phyloP scores from a whole-genome alignment of 2,329 filamentous ascomycete species.

The Fusarium subglutinans region DNA sequence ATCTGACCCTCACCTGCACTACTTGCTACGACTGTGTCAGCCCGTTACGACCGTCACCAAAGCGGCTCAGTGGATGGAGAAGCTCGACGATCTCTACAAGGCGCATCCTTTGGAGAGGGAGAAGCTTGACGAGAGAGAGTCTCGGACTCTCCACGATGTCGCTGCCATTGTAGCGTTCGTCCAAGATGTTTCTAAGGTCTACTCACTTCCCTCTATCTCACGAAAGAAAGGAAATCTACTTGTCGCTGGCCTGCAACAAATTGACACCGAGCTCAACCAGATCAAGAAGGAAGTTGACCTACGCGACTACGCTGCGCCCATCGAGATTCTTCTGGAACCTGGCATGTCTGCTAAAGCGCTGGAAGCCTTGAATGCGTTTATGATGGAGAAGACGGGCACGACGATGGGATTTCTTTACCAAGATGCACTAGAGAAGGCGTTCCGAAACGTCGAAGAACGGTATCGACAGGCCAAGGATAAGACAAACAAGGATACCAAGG shows the following conservation, averaged over 20 bases:
- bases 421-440: conserved; percentile 52
- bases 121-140: conserved; percentile 46
- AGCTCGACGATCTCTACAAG: conserved; percentile 51
- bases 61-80: conserved; percentile 53
- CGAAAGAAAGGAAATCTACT: conserved; percentile 54
- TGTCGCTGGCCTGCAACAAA: conserved; percentile 41
- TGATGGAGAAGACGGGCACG: conserved; percentile 50
- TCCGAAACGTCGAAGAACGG: conserved; percentile 46
- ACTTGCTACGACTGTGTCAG: conserved; percentile 57
- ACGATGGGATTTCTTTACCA: conserved; percentile 56
- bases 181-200: conserved; percentile 47
- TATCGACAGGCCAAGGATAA: conserved; percentile 41
- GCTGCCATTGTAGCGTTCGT: conserved; percentile 52
- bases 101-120: conserved; percentile 47
- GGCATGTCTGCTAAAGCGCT: conserved; percentile 50
- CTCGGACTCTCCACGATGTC: conserved; percentile 49
- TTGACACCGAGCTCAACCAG: conserved; percentile 51
- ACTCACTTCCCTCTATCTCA: conserved; percentile 50
- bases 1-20: conserved; percentile 53
- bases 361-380: conserved; percentile 48
- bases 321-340: conserved; percentile 54
- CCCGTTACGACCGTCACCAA: conserved; percentile 46
- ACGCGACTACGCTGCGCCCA: conserved; percentile 51
- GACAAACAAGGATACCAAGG: conserved; percentile 24
- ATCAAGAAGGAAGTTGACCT: conserved; percentile 53